Base-by-base conservation (phyloP, 2,329 filamentous ascomycete genomes). In the Polytolypa hystricis region DNA sequence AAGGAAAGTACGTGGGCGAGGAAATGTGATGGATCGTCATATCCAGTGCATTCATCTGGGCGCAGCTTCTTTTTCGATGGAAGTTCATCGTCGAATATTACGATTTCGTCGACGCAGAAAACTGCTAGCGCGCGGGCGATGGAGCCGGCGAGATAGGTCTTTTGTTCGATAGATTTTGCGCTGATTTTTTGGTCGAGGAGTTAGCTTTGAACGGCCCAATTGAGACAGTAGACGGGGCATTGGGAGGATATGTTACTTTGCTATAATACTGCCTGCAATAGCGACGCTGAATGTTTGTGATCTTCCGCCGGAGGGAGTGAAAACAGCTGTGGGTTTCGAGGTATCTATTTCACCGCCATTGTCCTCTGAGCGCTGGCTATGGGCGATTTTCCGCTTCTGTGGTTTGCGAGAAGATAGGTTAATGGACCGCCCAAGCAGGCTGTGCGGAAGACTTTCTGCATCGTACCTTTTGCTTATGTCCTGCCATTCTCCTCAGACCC, bases 91-190 rank as follows among this genome's bases (percentile, higher is more conserved):
- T 89, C 77, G 57, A 82, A 93, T 37, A 93, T 65, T 34, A 93
- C 70, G 19, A 93, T 70, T 61, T 93, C 85, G 54, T 93, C 85
- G 47, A 93, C 72, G 51, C 75, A 80, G 61, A 91, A 93, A 44
- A 93, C 79, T 42, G 83, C 81, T 35, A 85, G 71, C 21, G 84
- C 83, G 36, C 85, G 81, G 4, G 84, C 84, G 36, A 93, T 78
- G 45, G 81, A 78, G 5, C 81, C 82, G 1, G 79, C 80, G 32
- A 82, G 68, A 32, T 72, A 70, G 23, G 80, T 84, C 54, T 84
- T 80, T 53, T 84, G 78, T 42, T 93, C 84, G 44, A 79, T 75
- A 7, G 79, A 81, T 40, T 74, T 67, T 25, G 79, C 77, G 54
- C 81, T 86, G 47, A n/a, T n/a, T n/a, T n/a, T n/a, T 33, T 33